Evolutionary conservation across 2,329 filamentous ascomycete genomes (phyloP).

Genomic region (Ambrosiella cleistominuta): DNA sequence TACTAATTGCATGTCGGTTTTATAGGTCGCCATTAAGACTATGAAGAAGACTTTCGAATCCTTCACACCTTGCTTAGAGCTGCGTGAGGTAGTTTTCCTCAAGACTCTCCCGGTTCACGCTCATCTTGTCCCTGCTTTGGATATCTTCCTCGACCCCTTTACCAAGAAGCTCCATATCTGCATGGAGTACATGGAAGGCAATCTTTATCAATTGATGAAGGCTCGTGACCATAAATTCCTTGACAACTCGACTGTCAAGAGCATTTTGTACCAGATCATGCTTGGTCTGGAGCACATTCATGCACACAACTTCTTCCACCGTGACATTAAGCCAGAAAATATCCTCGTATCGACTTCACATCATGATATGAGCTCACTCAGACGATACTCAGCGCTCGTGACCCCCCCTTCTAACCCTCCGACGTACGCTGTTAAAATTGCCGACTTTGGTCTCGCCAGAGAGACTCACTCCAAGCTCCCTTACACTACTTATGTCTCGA

Average conservation of each 20-base stretch:
- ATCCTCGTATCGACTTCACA: slow-evolving; percentile 85
- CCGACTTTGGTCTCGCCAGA: slow-evolving; percentile 91
- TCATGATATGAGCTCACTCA: slow-evolving; percentile 67
- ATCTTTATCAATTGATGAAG: slow-evolving; percentile 98
- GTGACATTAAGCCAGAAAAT: slow-evolving; percentile 98
- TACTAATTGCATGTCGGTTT: slow-evolving; percentile 1
- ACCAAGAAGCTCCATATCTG: slow-evolving; percentile 93
- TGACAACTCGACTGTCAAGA: slow-evolving; percentile 85
- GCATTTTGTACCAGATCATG: slow-evolving; percentile 93
- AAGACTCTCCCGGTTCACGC: slow-evolving; percentile 72
- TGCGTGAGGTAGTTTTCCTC: slow-evolving; percentile 92
- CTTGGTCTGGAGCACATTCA: slow-evolving; percentile 94
- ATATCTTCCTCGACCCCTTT: slow-evolving; percentile 94
- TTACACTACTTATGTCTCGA: slow-evolving; percentile 97
- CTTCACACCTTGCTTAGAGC: slow-evolving; percentile 72
- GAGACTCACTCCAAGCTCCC: slow-evolving; percentile 93
- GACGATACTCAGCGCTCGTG: slow-evolving; percentile 79
- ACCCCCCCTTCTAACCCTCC: slow-evolving; percentile 91
- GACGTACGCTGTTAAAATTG: slow-evolving; percentile 91
- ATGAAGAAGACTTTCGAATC: slow-evolving; percentile 99
- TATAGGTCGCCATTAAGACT: slow-evolving; percentile 91
- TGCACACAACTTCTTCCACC: slow-evolving; percentile 92
- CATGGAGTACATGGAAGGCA: slow-evolving; percentile 99
- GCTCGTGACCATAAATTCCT: slow-evolving; percentile 86
- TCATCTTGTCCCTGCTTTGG: slow-evolving; percentile 89